These are phyloP conservation scores for Euryodendron excelsum DNA, from an alignment of 148 eudicot species.

Conservation along the genomic window DNA sequence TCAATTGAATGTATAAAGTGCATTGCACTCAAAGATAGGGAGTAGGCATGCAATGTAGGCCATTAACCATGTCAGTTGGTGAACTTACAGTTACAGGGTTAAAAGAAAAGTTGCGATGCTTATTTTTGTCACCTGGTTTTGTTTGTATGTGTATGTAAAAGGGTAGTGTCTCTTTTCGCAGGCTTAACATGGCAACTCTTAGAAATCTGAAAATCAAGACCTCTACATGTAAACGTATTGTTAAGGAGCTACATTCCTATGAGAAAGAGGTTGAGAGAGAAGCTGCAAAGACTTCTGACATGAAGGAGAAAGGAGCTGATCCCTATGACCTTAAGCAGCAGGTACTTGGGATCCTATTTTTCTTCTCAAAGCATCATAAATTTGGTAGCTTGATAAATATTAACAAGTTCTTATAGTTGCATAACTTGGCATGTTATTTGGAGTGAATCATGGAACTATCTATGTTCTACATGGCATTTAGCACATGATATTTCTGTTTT, in stretches of 20 bases:
- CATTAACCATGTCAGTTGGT: neutral
- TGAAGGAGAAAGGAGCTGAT: constrained; percentile 92
- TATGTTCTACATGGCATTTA: neutral
- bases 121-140: neutral
- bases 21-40: neutral
- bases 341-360: constrained; percentile 31
- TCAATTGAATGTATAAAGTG: neutral
- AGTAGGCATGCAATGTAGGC: neutral
- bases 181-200: constrained; percentile 56
- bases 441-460: neutral
- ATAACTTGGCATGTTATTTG: neutral
- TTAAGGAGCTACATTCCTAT: constrained; percentile 82
- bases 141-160: neutral
- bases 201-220: constrained; percentile 95
- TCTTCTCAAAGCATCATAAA: neutral
- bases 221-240: constrained; percentile 78
- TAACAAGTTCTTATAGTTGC: neutral
- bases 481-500: neutral
- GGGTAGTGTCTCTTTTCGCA: neutral
- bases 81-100: neutral
- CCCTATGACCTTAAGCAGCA: constrained; percentile 98
- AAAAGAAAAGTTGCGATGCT: neutral
- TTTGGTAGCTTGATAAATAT: neutral
- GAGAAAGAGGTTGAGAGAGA: constrained; percentile 94
- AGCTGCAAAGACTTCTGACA: constrained; percentile 86